Evolutionary conservation across 1,139 yeast genomes (phyloP), one percentile per base, ranked within the genome.

Genomic region (Saccharomyces hybrid): DNA sequence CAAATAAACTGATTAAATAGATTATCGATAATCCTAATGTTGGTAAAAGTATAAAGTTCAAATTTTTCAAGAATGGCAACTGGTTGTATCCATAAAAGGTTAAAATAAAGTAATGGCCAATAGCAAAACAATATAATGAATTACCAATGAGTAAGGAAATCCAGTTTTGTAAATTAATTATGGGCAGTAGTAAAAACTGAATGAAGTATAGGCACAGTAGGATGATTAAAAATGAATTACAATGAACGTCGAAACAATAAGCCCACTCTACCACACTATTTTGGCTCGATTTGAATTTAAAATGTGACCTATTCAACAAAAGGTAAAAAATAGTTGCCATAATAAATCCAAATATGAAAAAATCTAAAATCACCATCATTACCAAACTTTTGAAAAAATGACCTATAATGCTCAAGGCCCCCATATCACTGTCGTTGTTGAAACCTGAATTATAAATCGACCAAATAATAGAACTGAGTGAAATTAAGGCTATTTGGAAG

Each of bases 211-310:
- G 75, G 54, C 81, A 73, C 56, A 88, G 77, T 95, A 96, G 89
- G 54, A 90, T 84, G 28, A 87, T 76, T 61, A 90, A 74, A 64
- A 88, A 90, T 38, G 96, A 81, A 70, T 90, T 90, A 72, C 97
- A 89, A 70, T 90, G 97, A 27, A 90, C 84, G 67, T 90, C 97
- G 69, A 90, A 90, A 71, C 97, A 89, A 68, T 88, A 90, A 0
- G 93, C 91, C 97, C 97, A 90, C 66, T 89, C 97, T 50, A 90
- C 77, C 59, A 82, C 81, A 54, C 82, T 81, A 48, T 80, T 78
- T 53, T 74, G 71, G 1, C 73, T 65, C 13, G 66, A 62, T 41
- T 63, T 64, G 48, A 73, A 73, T 54, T 75, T 74, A 59, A 88
- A 78, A 57, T 87, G 76, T 14, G 64, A 59, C 61, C 78, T 78